Base-by-base conservation (phyloP, 2,329 filamentous ascomycete species). In the Helicocarpus griseus region DNA sequence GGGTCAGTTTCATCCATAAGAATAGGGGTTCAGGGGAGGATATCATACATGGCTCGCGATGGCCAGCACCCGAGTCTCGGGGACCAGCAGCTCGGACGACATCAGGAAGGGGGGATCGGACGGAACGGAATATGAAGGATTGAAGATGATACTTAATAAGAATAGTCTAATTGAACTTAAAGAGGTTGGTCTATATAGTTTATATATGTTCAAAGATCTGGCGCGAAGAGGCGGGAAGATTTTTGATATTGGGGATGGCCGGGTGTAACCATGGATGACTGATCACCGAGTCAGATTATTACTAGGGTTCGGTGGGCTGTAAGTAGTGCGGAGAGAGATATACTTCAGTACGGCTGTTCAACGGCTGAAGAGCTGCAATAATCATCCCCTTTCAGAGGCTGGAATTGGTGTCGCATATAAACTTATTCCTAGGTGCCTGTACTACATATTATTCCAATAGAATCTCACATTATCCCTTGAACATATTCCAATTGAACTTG, bases 1-100 rank as follows among this genome's bases (percentile, higher is more conserved):
- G 46, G 29, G 44, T 43, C 38, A 39, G 56, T 54, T 62, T 43
- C 61, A 60, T 52, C 48, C 17, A 33, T 52, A 26, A 36, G 53
- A 49, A 48, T 53, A 28, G 51, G 39, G 26, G 36, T 38, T 14
- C 29, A 11, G 28, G 47, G 5, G 35, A 17, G 36, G 53, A 52
- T 52, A 54, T 56, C 85, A 72, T 85, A 96, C 90, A 90, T 96
- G 90, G 72, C 90, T 96, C 67, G 90, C 89, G 61, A 96, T 81
- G 53, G 90, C 89, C 65, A 96, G 78, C 56, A 96, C 89, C 61
- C 77, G 74, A 48, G 80, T 83, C 59, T 83, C 80, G 22, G 81
- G 80, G 46, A 82, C 71, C 50, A 70, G 61, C 43, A 60, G 60
- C 54, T 74, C 70, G 11, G 57, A 55, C 19, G 61, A 60, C 63